phyloP scores from a whole-genome alignment of 495 filamentous ascomycete genomes.

The Articulospora tetracladia region DNA sequence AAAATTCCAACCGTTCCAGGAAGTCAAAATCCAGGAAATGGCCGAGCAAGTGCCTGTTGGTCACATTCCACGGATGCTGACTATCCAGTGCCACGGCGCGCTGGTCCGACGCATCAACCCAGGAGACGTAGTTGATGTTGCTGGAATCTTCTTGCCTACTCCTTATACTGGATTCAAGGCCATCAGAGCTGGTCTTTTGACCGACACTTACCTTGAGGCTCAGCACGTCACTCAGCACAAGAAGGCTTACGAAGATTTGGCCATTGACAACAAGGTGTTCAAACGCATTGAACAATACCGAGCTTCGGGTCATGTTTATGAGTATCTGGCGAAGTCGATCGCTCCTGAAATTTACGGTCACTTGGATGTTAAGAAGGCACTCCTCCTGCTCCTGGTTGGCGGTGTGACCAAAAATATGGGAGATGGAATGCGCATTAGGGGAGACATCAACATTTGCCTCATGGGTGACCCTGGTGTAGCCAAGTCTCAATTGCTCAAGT shows the following conservation, averaged over 20 bases:
- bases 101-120: constrained; percentile 84
- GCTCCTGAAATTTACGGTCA: constrained; percentile 97
- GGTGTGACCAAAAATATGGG: constrained; percentile 97
- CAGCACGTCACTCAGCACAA: constrained; percentile 94
- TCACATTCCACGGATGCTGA: constrained; percentile 89
- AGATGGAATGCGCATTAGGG: constrained; percentile 96
- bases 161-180: constrained; percentile 98
- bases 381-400: constrained; percentile 89
- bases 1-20: constrained; percentile 96
- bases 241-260: constrained; percentile 88
- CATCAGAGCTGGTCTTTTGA: constrained; percentile 89
- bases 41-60: constrained; percentile 97
- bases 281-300: constrained; percentile 78
- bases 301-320: constrained; percentile 85
- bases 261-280: constrained; percentile 67
- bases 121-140: constrained; percentile 89
- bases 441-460: constrained; percentile 96
- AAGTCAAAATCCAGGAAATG: constrained; percentile 98
- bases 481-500: constrained; percentile 96
- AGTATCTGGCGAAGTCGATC: constrained; percentile 90
- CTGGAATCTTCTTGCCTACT: constrained; percentile 92
- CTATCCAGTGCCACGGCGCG: constrained; percentile 83
- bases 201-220: constrained; percentile 94
- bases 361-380: constrained; percentile 94
- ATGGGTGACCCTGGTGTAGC: constrained; percentile 99